These are phyloP conservation scores for Helianthus annuus DNA, from an alignment of 129 eudicot genomes.

Conservation along the genomic window DNA sequence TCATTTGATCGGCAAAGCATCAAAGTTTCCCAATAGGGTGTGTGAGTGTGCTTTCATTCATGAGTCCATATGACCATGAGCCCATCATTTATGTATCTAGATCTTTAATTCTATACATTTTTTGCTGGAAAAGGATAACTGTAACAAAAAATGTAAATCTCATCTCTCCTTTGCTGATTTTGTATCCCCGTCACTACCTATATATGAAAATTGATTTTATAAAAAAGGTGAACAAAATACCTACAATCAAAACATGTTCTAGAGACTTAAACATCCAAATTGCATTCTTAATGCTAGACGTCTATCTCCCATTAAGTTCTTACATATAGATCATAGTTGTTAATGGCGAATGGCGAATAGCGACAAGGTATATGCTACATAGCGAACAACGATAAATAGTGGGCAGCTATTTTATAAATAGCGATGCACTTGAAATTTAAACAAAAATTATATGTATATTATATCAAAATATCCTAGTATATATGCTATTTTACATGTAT, in stretches of 20 bases:
- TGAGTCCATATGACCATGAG: slow-evolving; percentile 23
- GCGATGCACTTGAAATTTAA: too few species aligned
- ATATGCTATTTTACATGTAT: too few species aligned
- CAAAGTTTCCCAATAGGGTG: background rate
- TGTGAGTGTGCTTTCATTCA: background rate
- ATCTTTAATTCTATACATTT: slow-evolving; percentile 9
- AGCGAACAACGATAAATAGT: too few species aligned
- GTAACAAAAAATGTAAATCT: too few species aligned
- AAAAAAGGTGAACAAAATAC: background rate
- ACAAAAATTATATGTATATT: too few species aligned
- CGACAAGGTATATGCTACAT: too few species aligned
- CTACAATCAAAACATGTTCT: background rate
- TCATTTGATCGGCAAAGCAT: slow-evolving; percentile 8
- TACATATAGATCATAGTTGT: background rate
- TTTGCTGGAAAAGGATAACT: background rate
- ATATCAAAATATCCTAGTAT: too few species aligned
- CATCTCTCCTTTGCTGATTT: background rate
- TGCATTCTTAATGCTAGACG: slow-evolving; percentile 11
- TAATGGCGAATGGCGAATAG: too few species aligned
- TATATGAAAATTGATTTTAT: background rate
- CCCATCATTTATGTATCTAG: slow-evolving; percentile 17
- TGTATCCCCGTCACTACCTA: background rate
- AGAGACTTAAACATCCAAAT: background rate
- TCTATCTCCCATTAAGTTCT: background rate
- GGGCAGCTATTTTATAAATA: too few species aligned